phyloP scores from a whole-genome alignment of 1,284 basidiomycete species.

The Cryptococcus sp. region DNA sequence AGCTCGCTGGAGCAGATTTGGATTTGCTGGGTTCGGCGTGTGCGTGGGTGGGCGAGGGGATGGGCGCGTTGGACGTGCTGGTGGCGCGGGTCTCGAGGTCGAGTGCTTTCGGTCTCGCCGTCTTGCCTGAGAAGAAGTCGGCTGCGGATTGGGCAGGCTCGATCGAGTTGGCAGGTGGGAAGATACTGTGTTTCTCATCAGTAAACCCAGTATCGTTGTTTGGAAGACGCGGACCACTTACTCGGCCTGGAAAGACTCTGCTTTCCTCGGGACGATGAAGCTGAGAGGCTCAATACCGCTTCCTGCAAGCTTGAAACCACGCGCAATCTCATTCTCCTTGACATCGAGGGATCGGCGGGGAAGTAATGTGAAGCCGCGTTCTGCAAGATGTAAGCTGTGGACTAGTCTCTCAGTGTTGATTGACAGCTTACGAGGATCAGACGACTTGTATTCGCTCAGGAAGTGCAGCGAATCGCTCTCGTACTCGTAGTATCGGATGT shows the following conservation, averaged over 20 bases:
- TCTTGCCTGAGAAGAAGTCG: conserved; percentile 86
- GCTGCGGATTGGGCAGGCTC: conserved; percentile 77
- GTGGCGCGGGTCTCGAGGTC: conserved; percentile 56
- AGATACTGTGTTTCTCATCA: conserved; percentile 67
- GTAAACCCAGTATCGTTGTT: background rate
- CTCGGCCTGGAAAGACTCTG: conserved; percentile 54
- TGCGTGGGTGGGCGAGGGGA: conserved; percentile 44
- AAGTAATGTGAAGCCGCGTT: conserved; percentile 91
- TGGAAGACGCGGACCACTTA: conserved; percentile 18
- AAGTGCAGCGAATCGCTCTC: conserved; percentile 80
- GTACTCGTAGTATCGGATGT: conserved; percentile 93
- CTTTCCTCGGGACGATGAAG: conserved; percentile 88
- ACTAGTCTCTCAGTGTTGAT: background rate
- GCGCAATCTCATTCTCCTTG: conserved; percentile 90
- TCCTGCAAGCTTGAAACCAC: conserved; percentile 86
- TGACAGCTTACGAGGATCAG: conserved; percentile 65
- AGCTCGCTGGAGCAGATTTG: conserved; percentile 16
- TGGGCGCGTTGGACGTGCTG: conserved; percentile 50
- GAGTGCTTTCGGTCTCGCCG: conserved; percentile 66
- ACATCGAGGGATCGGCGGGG: conserved; percentile 86
- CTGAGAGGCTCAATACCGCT: conserved; percentile 80
- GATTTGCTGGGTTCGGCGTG: conserved; percentile 10
- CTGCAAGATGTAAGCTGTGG: conserved; percentile 55
- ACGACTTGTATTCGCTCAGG: conserved; percentile 84
- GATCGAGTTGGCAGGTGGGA: conserved; percentile 80